phyloP scores from a whole-genome alignment of 352 stramenopile genomes.

The Phytophthora citricola region DNA sequence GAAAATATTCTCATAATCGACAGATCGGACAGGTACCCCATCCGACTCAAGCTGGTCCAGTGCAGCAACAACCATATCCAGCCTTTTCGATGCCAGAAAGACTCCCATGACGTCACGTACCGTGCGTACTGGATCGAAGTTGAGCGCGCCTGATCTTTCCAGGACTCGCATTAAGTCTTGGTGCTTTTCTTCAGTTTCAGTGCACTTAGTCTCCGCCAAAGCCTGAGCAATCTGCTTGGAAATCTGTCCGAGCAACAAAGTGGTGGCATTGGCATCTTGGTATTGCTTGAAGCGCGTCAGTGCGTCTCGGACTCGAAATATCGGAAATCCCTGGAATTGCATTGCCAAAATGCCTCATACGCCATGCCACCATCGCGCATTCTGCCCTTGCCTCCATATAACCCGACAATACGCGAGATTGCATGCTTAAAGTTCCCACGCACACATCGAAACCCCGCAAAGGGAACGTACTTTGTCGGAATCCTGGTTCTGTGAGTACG shows the following conservation, averaged over 20 bases:
- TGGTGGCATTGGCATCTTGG: slow-evolving; percentile 39
- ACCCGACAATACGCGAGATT: slow-evolving; percentile 32
- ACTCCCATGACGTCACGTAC: slow-evolving; percentile 39
- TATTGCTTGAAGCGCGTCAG: slow-evolving; percentile 54
- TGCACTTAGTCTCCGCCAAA: slow-evolving; percentile 16
- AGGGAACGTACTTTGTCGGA: slow-evolving; percentile 57
- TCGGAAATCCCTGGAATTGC: slow-evolving; percentile 48
- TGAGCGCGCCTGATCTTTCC: slow-evolving; percentile 17
- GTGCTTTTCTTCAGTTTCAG: slow-evolving; percentile 14
- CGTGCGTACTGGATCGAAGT: slow-evolving; percentile 30
- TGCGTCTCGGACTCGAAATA: slow-evolving; percentile 51
- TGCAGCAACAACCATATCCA: slow-evolving; percentile 40
- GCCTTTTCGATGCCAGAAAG: slow-evolving; percentile 37
- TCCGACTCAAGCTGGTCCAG: slow-evolving; percentile 42
- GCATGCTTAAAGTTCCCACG: slow-evolving; percentile 43
- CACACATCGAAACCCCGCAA: slow-evolving; percentile 45
- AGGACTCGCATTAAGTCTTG: slow-evolving; percentile 27
- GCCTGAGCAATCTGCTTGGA: slow-evolving; percentile 38
- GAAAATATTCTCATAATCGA: slow-evolving; percentile 52
- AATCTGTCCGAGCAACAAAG: slow-evolving; percentile 45
- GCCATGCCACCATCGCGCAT: slow-evolving; percentile 39
- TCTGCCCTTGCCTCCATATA: slow-evolving; percentile 34
- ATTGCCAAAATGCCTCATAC: slow-evolving; percentile 56
- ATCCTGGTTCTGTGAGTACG: slow-evolving; percentile 50
- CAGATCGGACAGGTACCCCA: slow-evolving; percentile 38